Evolutionary conservation across 78 protist genomes (phyloP).

Genomic region (Dictyostelium intermedium): DNA sequence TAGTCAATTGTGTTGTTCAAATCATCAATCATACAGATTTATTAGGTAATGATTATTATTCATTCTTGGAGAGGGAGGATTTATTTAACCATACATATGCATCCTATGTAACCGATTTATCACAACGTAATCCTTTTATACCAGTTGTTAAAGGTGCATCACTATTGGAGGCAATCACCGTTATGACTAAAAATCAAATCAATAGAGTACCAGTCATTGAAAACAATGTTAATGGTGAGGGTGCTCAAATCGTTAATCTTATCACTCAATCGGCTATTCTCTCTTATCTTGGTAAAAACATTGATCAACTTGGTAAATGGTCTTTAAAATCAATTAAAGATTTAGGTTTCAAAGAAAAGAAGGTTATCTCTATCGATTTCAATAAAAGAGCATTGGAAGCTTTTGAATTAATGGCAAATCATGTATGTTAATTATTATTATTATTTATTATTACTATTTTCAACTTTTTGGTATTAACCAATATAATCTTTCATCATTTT

Average conservation of each 20-base stretch:
- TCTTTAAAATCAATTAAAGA: constrained; percentile 25
- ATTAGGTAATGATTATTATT: constrained; percentile 63
- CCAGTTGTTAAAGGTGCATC: constrained; percentile 78
- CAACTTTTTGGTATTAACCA: too few relatives aligned
- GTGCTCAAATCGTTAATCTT: constrained; percentile 25
- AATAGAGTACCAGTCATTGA: constrained; percentile 57
- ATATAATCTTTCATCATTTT: background rate
- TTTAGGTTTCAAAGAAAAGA: constrained; percentile 58
- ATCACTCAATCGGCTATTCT: constrained; percentile 70
- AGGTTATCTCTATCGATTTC: constrained; percentile 36
- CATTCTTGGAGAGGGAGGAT: constrained; percentile 70
- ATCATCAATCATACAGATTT: constrained; percentile 66
- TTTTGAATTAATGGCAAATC: constrained; percentile 55
- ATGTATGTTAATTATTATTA: background rate
- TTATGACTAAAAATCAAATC: constrained; percentile 55
- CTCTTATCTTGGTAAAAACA: constrained; percentile 3
- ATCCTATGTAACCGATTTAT: constrained; percentile 34
- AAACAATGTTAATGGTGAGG: constrained; percentile 20
- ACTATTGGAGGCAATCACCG: constrained; percentile 65
- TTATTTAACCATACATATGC: constrained; percentile 59
- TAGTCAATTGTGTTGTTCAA: constrained; percentile 69
- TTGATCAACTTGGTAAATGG: constrained; percentile 68
- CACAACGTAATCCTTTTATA: constrained; percentile 60
- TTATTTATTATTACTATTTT: background rate
- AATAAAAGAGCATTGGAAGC: constrained; percentile 68